Conservation (phyloP, 2,329 filamentous ascomycete genomes). For the Claviceps sp. region DNA sequence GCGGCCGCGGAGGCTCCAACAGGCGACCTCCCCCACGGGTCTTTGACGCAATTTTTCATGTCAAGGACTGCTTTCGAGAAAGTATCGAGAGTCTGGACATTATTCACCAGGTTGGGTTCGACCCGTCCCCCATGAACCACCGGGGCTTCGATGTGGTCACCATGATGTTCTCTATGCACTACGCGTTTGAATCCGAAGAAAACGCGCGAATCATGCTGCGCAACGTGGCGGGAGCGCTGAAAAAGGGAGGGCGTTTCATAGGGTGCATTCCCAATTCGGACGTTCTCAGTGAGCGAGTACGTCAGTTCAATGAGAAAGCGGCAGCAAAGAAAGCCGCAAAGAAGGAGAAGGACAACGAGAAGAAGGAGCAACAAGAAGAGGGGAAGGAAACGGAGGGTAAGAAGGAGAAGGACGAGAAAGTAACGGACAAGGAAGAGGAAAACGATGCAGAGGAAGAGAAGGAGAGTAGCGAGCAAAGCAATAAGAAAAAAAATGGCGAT, state of each 20-base stretch:
- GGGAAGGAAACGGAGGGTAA: neutral
- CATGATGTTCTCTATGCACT: constrained; percentile 99
- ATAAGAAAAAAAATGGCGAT: constrained; percentile 9
- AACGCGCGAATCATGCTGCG: constrained; percentile 85
- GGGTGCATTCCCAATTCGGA: constrained; percentile 97
- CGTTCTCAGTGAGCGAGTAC: constrained; percentile 68
- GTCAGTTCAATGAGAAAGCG: constrained; percentile 51
- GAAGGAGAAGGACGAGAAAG: neutral
- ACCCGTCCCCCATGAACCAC: constrained; percentile 56
- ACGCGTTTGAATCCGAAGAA: constrained; percentile 85
- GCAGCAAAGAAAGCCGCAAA: constrained; percentile 28
- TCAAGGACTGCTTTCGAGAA: constrained; percentile 87
- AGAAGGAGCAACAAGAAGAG: constrained; percentile 12
- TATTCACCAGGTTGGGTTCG: constrained; percentile 77
- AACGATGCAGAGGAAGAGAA: neutral
- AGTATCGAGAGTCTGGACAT: constrained; percentile 71
- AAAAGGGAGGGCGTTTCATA: constrained; percentile 88
- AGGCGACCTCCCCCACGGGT: constrained; percentile 39
- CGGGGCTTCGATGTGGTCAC: constrained; percentile 91
- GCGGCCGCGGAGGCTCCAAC: constrained; percentile 38
- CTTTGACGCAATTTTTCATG: constrained; percentile 77
- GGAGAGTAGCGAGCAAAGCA: neutral
- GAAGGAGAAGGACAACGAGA: constrained; percentile 21
- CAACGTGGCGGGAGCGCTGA: constrained; percentile 81
- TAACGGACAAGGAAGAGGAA: neutral